phyloP scores from a whole-genome alignment of 768 basidiomycete genomes.

The Xerocomellus dryophilus region DNA sequence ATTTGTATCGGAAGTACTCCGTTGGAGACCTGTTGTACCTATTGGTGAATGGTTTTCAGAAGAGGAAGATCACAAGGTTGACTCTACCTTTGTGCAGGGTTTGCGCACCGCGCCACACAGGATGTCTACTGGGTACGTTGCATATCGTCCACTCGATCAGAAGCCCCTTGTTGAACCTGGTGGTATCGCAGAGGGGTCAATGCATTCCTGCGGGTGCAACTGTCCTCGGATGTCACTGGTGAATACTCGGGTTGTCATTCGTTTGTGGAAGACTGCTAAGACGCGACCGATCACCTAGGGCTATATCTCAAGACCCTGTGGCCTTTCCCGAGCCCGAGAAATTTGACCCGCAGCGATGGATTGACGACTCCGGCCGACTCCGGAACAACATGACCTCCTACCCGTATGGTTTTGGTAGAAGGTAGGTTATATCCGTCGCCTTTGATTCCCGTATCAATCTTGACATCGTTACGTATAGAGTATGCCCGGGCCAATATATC shows the following conservation, averaged over 20 bases:
- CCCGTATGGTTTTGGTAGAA: conserved; percentile 51
- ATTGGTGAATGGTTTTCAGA: conserved; percentile 16
- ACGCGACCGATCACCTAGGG: conserved; percentile 5
- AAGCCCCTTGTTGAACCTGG: conserved; percentile 35
- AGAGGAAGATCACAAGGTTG: neutral
- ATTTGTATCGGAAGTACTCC: conserved; percentile 34
- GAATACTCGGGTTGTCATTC: neutral
- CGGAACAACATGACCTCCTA: conserved; percentile 44
- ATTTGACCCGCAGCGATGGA: conserved; percentile 57
- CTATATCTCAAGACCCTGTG: conserved; percentile 23
- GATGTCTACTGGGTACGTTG: conserved; percentile 55
- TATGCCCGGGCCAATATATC: conserved; percentile 61
- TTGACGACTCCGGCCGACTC: conserved; percentile 39
- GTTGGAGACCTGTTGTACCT: conserved; percentile 35
- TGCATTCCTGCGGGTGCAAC: conserved; percentile 24
- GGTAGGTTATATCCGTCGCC: conserved; percentile 12
- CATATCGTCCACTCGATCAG: neutral
- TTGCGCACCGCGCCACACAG: conserved; percentile 58
- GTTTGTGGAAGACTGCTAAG: neutral
- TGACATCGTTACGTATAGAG: conserved; percentile 28
- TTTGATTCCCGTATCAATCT: neutral
- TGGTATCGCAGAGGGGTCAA: conserved; percentile 14
- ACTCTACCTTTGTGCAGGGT: conserved; percentile 28
- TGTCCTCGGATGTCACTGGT: conserved; percentile 22
- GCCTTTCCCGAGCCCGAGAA: conserved; percentile 36